These are phyloP conservation scores for Ophiocordyceps unilateralis DNA, from an alignment of 2,329 filamentous ascomycete genomes.

Conservation along the genomic window DNA sequence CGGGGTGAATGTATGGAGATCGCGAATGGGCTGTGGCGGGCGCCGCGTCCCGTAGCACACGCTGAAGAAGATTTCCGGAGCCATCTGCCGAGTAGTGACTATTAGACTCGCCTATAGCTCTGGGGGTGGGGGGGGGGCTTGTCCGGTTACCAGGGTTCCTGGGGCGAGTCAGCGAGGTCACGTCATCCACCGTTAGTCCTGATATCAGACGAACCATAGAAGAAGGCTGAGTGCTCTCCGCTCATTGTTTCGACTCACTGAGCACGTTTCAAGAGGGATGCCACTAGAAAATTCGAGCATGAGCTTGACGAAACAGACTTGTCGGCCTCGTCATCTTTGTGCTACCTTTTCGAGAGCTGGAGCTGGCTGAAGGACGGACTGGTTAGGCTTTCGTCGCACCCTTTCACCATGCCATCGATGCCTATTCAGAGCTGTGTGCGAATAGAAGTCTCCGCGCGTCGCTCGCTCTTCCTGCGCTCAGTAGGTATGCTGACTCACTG, in stretches of 20 bases:
- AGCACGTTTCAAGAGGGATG: background rate
- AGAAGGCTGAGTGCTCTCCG: slow-evolving; percentile 31
- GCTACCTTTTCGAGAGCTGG: too few species aligned
- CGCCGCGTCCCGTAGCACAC: slow-evolving; percentile 52
- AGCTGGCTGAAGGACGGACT: too few species aligned
- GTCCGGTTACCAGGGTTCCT: slow-evolving; percentile 18
- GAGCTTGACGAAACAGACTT: too few species aligned
- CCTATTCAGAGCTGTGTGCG: too few species aligned
- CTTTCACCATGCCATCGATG: too few species aligned
- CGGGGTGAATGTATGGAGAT: slow-evolving; percentile 48
- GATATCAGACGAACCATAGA: slow-evolving; percentile 26
- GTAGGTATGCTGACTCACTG: too few species aligned
- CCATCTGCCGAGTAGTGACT: slow-evolving; percentile 39
- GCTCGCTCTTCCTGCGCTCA: too few species aligned
- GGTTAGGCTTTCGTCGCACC: too few species aligned
- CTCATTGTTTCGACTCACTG: slow-evolving; percentile 14
- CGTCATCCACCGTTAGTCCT: background rate
- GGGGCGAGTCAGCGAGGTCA: slow-evolving; percentile 2
- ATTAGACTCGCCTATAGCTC: slow-evolving; percentile 1
- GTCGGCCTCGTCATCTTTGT: too few species aligned
- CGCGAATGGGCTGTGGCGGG: slow-evolving; percentile 28
- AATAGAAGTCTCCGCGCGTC: too few species aligned
- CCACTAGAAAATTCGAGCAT: too few species aligned
- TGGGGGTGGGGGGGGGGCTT: background rate
- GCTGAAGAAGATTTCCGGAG: slow-evolving; percentile 68